Conservation (phyloP, 1,284 basidiomycete species). For the Tylopilus orsonianus region DNA sequence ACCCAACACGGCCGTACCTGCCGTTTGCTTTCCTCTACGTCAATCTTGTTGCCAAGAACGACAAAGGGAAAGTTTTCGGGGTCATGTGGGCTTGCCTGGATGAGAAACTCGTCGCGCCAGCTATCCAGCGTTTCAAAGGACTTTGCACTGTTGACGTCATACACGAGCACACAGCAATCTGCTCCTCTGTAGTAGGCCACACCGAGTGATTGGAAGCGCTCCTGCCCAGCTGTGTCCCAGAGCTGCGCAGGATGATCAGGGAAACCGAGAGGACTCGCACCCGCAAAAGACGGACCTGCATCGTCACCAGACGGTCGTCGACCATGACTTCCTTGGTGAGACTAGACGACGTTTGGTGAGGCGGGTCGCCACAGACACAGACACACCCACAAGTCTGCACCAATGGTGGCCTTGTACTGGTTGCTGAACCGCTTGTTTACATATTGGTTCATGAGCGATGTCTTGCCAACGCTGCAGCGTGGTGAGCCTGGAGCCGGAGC, state of each 20-base stretch:
- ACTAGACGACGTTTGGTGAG: constrained; percentile 43
- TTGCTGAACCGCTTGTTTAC: constrained; percentile 99
- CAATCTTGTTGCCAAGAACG: constrained; percentile 99
- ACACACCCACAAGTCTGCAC: constrained; percentile 78
- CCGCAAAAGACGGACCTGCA: constrained; percentile 74
- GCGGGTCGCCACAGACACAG: constrained; percentile 11
- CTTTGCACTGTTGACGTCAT: constrained; percentile 98
- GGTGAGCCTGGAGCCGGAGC: constrained; percentile 12
- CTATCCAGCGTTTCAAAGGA: constrained; percentile 98
- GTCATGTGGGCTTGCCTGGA: constrained; percentile 97
- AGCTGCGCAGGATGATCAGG: constrained; percentile 51
- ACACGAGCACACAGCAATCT: constrained; percentile 98
- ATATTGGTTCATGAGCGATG: constrained; percentile 99
- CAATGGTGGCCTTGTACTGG: constrained; percentile 99
- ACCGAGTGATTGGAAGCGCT: constrained; percentile 98
- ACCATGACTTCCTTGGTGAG: constrained; percentile 99
- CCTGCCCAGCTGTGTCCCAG: constrained; percentile 99
- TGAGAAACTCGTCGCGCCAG: constrained; percentile 97
- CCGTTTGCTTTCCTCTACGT: constrained; percentile 98
- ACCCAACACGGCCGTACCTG: constrained; percentile 60
- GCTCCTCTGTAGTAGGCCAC: constrained; percentile 99
- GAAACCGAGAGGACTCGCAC: neutral
- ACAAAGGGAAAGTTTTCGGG: constrained; percentile 99
- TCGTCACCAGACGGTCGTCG: constrained; percentile 96
- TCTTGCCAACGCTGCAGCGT: constrained; percentile 89